These are phyloP conservation scores for Hyaloscypha hepaticicola DNA, from an alignment of 495 filamentous ascomycete species.

Conservation along the genomic window DNA sequence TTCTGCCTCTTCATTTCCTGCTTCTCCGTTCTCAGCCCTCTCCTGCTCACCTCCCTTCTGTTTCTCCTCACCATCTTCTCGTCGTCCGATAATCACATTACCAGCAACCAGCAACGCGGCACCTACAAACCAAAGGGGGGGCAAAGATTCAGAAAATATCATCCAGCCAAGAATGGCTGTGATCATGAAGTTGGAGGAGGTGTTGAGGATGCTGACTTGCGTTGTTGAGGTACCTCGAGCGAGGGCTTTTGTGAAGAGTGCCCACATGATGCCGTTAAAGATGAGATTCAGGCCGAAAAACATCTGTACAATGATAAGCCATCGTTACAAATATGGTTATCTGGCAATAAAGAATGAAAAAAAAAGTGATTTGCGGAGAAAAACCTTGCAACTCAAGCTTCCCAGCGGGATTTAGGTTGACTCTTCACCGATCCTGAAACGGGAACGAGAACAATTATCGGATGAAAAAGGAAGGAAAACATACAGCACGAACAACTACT, in stretches of 20 bases:
- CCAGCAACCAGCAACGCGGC: constrained; percentile 82
- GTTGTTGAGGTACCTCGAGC: constrained; percentile 80
- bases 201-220: constrained; percentile 91
- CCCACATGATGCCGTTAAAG: constrained; percentile 96
- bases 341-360: background rate
- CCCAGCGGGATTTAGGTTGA: background rate
- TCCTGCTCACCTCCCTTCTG: background rate
- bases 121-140: constrained; percentile 85
- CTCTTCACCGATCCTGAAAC: background rate
- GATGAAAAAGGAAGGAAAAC: constrained; percentile 34
- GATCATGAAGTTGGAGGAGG: constrained; percentile 86
- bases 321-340: too few relatives aligned
- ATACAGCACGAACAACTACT: constrained; percentile 65
- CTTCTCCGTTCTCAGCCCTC: constrained; percentile 7
- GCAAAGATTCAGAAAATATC: constrained; percentile 70
- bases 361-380: background rate
- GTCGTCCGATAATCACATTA: constrained; percentile 85
- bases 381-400: background rate
- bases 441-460: background rate
- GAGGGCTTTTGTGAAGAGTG: constrained; percentile 79
- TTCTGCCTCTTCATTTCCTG: constrained; percentile 9
- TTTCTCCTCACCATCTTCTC: constrained; percentile 54
- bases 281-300: constrained; percentile 87
- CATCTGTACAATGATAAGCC: constrained; percentile 36
- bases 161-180: constrained; percentile 80